phyloP scores from a whole-genome alignment of 2,329 filamentous ascomycete species.

The Fusarium xylarioides region DNA sequence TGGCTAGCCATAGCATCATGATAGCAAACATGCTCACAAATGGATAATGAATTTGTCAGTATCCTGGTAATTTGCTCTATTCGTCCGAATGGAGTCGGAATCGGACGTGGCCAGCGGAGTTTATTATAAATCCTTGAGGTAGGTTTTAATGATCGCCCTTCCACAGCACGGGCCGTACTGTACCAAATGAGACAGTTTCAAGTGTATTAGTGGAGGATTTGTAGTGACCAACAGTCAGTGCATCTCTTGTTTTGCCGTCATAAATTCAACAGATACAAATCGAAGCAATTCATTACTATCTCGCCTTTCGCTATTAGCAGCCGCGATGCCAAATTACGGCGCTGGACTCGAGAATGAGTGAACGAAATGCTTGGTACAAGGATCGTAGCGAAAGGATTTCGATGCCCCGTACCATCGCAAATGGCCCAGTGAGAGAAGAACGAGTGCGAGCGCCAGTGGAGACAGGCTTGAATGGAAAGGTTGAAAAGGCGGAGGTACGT shows the following conservation, averaged over 20 bases:
- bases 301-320: slow-evolving; percentile 3
- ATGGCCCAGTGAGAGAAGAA: slow-evolving; percentile 2
- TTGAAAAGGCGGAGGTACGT: slow-evolving; percentile 38
- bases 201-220: slow-evolving; percentile 15
- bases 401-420: slow-evolving; percentile 4
- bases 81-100: background rate
- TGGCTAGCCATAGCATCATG: background rate
- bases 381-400: slow-evolving; percentile 16
- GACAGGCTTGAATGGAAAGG: background rate
- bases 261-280: background rate
- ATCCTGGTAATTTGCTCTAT: background rate
- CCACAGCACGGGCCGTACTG: slow-evolving; percentile 9
- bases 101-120: slow-evolving; percentile 30
- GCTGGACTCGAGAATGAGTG: background rate
- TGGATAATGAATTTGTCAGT: slow-evolving; percentile 7
- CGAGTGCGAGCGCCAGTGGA: slow-evolving; percentile 20
- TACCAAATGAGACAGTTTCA: slow-evolving; percentile 32
- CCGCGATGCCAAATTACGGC: background rate
- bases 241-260: background rate
- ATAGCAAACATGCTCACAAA: slow-evolving; percentile 2
- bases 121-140: slow-evolving; percentile 17
- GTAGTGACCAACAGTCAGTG: background rate
- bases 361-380: background rate
- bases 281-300: background rate
- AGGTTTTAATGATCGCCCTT: slow-evolving; percentile 8